Conservation (phyloP, 2,329 filamentous ascomycete genomes). For the Paracoccidioides brasiliensis region DNA sequence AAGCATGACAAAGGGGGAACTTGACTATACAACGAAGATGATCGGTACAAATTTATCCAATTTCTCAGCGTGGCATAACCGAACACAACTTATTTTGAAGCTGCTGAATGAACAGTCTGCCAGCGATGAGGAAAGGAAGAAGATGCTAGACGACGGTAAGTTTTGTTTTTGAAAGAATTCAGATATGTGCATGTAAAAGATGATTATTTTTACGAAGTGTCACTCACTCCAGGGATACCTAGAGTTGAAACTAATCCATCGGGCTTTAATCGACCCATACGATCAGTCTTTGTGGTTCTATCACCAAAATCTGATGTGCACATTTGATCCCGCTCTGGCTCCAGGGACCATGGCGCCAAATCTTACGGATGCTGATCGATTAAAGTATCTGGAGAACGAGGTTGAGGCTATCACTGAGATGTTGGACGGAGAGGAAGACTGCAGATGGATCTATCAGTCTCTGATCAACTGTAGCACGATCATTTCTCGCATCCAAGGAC, state of each 20-base stretch:
- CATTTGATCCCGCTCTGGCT: constrained; percentile 39
- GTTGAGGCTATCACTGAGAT: constrained; percentile 60
- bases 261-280: constrained; percentile 76
- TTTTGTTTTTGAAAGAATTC: background rate
- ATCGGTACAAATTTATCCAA: constrained; percentile 77
- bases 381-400: constrained; percentile 55
- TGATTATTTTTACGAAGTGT: background rate
- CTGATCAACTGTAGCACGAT: constrained; percentile 61
- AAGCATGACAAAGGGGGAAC: constrained; percentile 66
- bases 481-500: constrained; percentile 38
- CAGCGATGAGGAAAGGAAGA: constrained; percentile 46
- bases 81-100: constrained; percentile 68
- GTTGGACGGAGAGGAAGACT: constrained; percentile 52
- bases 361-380: constrained; percentile 48
- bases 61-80: constrained; percentile 93
- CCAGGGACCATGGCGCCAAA: constrained; percentile 50
- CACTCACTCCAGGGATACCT: background rate
- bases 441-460: constrained; percentile 83
- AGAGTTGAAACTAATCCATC: constrained; percentile 65
- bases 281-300: constrained; percentile 98
- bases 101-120: constrained; percentile 60
- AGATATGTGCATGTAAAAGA: background rate
- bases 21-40: constrained; percentile 83
- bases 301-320: constrained; percentile 72
- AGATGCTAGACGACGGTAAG: constrained; percentile 59